Evolutionary conservation across 2,329 filamentous ascomycete species (phyloP), one percentile per base, ranked within the genome.

Genomic region (Paecilomyces sp.): DNA sequence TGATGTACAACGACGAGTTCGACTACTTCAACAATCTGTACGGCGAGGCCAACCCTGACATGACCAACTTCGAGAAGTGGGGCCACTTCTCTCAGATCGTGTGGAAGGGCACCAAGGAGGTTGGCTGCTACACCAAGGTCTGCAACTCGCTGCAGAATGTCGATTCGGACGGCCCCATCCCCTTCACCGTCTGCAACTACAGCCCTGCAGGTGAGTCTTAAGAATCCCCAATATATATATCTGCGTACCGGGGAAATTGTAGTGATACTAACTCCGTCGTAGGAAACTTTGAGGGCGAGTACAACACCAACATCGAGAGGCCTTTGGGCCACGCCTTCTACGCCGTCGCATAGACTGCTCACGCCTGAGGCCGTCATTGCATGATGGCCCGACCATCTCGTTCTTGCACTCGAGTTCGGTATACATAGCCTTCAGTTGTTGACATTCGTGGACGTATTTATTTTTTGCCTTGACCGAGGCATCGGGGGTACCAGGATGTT

Each of bases 141-240:
- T 85, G 79, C 81, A 25, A 64, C 31, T 67, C 60, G 57, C 72
- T 83, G 52, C 71, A 67, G 57, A 78, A 79, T 63, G 73, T 74
- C 54, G 76, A 75, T 57, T 68, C 69, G 60, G 68, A 71, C 56
- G 66, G 77, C 30, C 58, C 80, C 41, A 77, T 86, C n/a, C 86
- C 84, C 77, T 91, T 85, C 80, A 92, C 89, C 31, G 91, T 95
- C 69, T 96, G 91, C 87, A 93, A 96, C 83, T 96, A 96, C 80
- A 79, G 78, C 65, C 82, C 86, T 62, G 78, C 85, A 63, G 91
- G 90, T 90, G 85, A 75, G 85, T 75, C 50, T 15, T 3, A 22
- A 22, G 24, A 28, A 28, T 28, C 6, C 25, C 1, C 1, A 28
- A 28, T n/a, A n/a, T n/a, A 28, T 1, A 28, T 28, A 28, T 28